Percentiles rank a stretch among this genome's conserved stretches.
phyloP scores from a whole-genome alignment of 805 yeast genomes.

The Maudiozyma bulderi region DNA sequence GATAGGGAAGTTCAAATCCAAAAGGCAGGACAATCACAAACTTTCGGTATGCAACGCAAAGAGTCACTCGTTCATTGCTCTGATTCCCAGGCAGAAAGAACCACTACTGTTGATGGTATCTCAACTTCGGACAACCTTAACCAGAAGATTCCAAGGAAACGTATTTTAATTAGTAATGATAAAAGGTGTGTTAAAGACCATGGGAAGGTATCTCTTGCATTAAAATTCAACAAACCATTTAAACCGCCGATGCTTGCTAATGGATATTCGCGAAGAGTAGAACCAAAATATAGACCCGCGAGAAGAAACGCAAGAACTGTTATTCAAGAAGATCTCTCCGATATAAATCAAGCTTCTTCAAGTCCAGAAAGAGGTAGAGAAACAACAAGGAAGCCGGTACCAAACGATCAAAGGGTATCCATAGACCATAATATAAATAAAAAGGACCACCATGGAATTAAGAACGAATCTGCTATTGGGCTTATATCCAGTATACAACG shows the following conservation, averaged over 20 bases:
- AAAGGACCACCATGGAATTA: too few relatives aligned
- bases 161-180: not conserved
- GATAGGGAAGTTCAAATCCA: conserved; percentile 12
- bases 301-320: too few relatives aligned
- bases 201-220: conserved; percentile 10
- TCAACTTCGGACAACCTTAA: not conserved
- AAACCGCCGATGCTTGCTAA: conserved; percentile 14
- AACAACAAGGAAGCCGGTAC: too few relatives aligned
- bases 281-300: too few relatives aligned
- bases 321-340: too few relatives aligned
- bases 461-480: too few relatives aligned
- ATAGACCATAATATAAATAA: too few relatives aligned
- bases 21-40: not conserved
- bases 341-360: too few relatives aligned
- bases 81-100: not conserved
- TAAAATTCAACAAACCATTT: conserved; percentile 24
- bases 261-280: too few relatives aligned
- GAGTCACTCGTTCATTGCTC: not conserved
- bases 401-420: too few relatives aligned
- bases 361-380: too few relatives aligned
- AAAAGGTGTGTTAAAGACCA: not conserved
- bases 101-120: not conserved
- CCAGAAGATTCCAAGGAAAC: not conserved
- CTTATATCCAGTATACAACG: too few relatives aligned
- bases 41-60: not conserved